phyloP scores from a whole-genome alignment of 768 basidiomycete species.

The Tricholoma furcatifolium region DNA sequence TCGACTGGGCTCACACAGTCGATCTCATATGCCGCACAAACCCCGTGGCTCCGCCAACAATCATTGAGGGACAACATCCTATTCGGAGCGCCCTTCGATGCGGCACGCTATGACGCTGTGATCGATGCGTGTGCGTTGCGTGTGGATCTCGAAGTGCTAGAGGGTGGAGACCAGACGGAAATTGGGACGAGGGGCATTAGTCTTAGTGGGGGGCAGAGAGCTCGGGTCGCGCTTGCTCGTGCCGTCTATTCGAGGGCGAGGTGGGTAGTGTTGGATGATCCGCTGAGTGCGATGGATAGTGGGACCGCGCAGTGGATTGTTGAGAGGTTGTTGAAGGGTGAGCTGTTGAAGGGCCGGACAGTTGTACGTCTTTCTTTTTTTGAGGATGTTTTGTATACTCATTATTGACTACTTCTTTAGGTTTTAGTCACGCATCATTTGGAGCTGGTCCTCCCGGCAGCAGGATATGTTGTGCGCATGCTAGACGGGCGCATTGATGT shows the following conservation, averaged over 20 bases:
- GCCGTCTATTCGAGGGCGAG: conserved; percentile 74
- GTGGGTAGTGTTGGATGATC: conserved; percentile 78
- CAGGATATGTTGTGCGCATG: conserved; percentile 70
- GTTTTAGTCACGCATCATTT: conserved; percentile 80
- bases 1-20: conserved; percentile 54
- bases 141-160: conserved; percentile 80
- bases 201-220: conserved; percentile 82
- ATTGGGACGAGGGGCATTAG: conserved; percentile 81
- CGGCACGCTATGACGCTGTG: conserved; percentile 71
- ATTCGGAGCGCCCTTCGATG: conserved; percentile 71
- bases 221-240: conserved; percentile 77
- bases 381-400: neutral
- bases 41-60: conserved; percentile 67
- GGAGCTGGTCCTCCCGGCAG: conserved; percentile 73
- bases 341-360: conserved; percentile 64
- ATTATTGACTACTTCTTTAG: conserved; percentile 22
- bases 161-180: conserved; percentile 85
- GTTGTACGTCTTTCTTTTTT: conserved; percentile 37
- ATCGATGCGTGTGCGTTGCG: conserved; percentile 82
- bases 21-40: conserved; percentile 73
- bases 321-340: conserved; percentile 64
- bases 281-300: conserved; percentile 77
- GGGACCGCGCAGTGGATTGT: conserved; percentile 11
- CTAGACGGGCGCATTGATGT: conserved; percentile 75
- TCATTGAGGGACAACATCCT: conserved; percentile 81